phyloP scores from a whole-genome alignment of 1,284 basidiomycete species.

The Heterobasidion annosum region DNA sequence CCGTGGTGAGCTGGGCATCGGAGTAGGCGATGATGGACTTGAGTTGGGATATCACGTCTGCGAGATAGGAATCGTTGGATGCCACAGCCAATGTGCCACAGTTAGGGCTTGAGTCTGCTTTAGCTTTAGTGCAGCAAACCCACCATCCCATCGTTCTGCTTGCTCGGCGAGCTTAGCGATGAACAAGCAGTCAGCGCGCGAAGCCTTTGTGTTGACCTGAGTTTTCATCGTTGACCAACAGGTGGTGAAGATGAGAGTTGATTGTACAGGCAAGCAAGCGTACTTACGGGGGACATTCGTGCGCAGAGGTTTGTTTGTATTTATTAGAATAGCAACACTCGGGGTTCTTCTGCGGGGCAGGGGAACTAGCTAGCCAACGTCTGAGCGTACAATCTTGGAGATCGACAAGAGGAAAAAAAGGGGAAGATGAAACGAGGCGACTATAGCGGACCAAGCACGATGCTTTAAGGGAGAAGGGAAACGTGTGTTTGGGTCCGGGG shows the following conservation, averaged over 20 bases:
- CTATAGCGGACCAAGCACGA: too few species aligned
- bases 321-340: too few species aligned
- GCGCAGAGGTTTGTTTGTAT: too few species aligned
- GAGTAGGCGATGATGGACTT: conserved; percentile 42
- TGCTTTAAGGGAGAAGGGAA: neutral
- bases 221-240: too few species aligned
- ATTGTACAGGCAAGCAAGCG: neutral
- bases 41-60: conserved; percentile 52
- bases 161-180: conserved; percentile 61
- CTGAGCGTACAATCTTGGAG: too few species aligned
- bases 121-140: conserved; percentile 2
- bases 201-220: neutral
- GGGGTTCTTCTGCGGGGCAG: too few species aligned
- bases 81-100: neutral
- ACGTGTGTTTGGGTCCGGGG: neutral
- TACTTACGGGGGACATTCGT: neutral
- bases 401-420: too few species aligned
- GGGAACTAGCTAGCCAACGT: too few species aligned
- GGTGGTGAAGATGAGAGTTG: too few species aligned
- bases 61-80: conserved; percentile 2
- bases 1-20: conserved; percentile 41
- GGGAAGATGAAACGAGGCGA: too few species aligned
- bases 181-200: conserved; percentile 7
- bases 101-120: neutral
- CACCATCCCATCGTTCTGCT: conserved; percentile 59